Base-by-base conservation (phyloP, 306 rosid genomes). In the Rosa chinensis region DNA sequence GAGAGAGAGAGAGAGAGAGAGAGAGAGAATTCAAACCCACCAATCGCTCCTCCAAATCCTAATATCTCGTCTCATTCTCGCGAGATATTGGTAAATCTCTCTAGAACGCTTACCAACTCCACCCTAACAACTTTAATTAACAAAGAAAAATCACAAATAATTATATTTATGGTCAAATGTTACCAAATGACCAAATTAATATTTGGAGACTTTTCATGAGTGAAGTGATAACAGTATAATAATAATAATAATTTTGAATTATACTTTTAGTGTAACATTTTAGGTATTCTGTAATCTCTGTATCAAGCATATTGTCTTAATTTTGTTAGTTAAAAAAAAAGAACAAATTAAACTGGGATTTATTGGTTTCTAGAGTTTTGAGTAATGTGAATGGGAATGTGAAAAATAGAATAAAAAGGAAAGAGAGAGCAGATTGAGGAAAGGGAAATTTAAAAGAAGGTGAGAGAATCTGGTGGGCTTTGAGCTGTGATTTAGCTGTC, bases 401-500 rank as follows among this genome's bases (percentile, higher is more conserved):
- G n/a, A 59, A 32, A 66, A 10, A 43, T 73, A 59, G 56, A 18
- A 79, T 78, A 63, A 71, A 80, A 80, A 59, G 70, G 7, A 40
- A 47, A 66, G 72, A 80, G 52, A 37, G 7, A 67, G 72, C 37
- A 11, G 18, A n/a, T 69, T 58, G 56, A 43, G 55, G 52, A 73
- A 21, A 58, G 64, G 78, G 1, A 63, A n/a, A 20, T 5, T 11
- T 1, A 43, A 66, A 5, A 78, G 35, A 69, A 58, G 75, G 21
- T 73, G 76, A 72, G 78, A 85, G 83, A 75, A 76, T 84, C 83
- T 88, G 93, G 93, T 89, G 96, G 92, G 92, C 80, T 88, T 90
- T 86, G 94, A 94, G 97, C 97, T 94, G 94, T 90, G 89, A 90
- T 83, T 56, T 93, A 91, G 98, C 98, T 93, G 98, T 89, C 91